These are phyloP conservation scores for Teratosphaeria zuluensis DNA, from an alignment of 2,329 filamentous ascomycete species.

Conservation along the genomic window DNA sequence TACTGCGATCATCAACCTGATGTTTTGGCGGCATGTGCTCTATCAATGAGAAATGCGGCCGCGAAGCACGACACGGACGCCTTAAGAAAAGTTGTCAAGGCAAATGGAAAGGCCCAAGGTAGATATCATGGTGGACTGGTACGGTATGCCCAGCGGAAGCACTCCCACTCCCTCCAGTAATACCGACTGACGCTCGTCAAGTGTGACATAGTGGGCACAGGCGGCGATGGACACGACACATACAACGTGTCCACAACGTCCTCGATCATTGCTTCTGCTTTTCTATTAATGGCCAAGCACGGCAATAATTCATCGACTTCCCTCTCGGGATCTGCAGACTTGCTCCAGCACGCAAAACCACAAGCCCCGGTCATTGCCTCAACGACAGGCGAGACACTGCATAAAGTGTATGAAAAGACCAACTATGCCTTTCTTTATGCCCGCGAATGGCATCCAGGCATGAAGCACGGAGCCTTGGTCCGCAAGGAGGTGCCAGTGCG, in stretches of 20 bases:
- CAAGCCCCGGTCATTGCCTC: conserved; percentile 63
- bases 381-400: conserved; percentile 61
- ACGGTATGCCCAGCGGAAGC: conserved; percentile 18
- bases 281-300: conserved; percentile 85
- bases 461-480: conserved; percentile 78
- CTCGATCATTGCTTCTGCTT: conserved; percentile 78
- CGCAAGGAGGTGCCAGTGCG: conserved; percentile 84
- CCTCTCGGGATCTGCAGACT: conserved; percentile 88
- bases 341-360: conserved; percentile 67
- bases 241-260: conserved; percentile 97
- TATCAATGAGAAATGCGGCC: conserved; percentile 73
- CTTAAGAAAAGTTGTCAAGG: conserved; percentile 50
- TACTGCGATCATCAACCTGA: conserved; percentile 73
- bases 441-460: conserved; percentile 90
- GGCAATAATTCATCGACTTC: conserved; percentile 93
- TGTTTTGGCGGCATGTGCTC: conserved; percentile 76
- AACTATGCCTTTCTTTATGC: conserved; percentile 97
- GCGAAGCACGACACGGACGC: conserved; percentile 57
- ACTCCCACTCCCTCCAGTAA: not conserved
- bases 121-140: conserved; percentile 75
- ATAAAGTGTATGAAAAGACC: conserved; percentile 62
- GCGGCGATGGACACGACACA: conserved; percentile 91
- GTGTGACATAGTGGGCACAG: conserved; percentile 94
- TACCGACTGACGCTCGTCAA: conserved; percentile 19
- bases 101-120: conserved; percentile 56